Evolutionary conservation across 345 rosid species (phyloP).

Genomic region (Schrenkiella parvula): DNA sequence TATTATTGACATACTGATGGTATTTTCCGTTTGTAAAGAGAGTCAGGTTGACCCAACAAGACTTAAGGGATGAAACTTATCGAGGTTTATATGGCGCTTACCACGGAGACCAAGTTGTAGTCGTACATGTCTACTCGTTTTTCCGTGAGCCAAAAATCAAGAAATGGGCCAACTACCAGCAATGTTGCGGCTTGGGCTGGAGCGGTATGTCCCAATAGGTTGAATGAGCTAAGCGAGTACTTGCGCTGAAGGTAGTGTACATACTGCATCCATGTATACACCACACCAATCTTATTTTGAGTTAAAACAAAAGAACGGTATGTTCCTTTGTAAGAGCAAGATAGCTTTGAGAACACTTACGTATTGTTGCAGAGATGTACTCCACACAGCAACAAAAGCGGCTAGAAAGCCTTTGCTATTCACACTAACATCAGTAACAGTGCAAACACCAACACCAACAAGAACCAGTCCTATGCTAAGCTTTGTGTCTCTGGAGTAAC

Average conservation of each 20-base stretch:
- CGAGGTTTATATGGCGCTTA: slow-evolving; percentile 36
- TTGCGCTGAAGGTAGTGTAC: slow-evolving; percentile 87
- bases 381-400: slow-evolving; percentile 91
- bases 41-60: not conserved
- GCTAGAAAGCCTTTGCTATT: slow-evolving; percentile 80
- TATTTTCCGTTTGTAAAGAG: not conserved
- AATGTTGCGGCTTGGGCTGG: slow-evolving; percentile 93
- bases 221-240: slow-evolving; percentile 83
- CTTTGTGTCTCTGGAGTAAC: slow-evolving; percentile 93
- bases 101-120: slow-evolving; percentile 56
- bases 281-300: not conserved
- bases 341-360: slow-evolving; percentile 44
- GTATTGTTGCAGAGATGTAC: slow-evolving; percentile 93
- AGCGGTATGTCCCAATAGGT: slow-evolving; percentile 92
- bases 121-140: slow-evolving; percentile 67
- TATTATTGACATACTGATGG: not conserved
- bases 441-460: slow-evolving; percentile 93
- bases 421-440: slow-evolving; percentile 93
- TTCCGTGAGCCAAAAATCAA: slow-evolving; percentile 84
- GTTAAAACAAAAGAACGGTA: not conserved
- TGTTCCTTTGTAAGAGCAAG: not conserved
- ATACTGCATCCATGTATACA: slow-evolving; percentile 53
- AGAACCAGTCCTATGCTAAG: slow-evolving; percentile 84
- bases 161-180: slow-evolving; percentile 74
- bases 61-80: not conserved